Evolutionary conservation across 805 yeast species (phyloP).

Genomic region (Candida coquimbonensis): DNA sequence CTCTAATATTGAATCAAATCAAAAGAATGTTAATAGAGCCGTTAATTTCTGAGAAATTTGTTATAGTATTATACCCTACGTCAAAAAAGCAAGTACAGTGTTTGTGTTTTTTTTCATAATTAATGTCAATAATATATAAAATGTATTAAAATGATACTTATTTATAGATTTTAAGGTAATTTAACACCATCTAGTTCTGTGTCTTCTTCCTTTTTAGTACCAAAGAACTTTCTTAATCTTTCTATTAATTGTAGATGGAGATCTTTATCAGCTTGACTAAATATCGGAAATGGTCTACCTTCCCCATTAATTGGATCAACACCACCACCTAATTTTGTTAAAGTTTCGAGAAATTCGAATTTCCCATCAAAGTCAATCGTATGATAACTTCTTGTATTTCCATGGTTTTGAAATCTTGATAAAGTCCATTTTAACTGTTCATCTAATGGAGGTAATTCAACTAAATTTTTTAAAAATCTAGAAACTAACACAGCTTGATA

Average conservation of each 20-base stretch:
- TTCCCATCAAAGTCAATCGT: conserved; percentile 29
- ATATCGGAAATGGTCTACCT: conserved; percentile 22
- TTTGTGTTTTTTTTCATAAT: too few relatives aligned
- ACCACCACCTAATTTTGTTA: conserved; percentile 25
- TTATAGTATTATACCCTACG: too few relatives aligned
- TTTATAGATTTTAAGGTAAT: background rate
- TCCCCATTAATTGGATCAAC: conserved; percentile 8
- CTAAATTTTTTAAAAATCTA: conserved; percentile 25
- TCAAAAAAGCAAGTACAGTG: background rate
- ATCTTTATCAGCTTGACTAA: conserved; percentile 24
- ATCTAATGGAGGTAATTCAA: conserved; percentile 23
- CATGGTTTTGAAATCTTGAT: conserved; percentile 22
- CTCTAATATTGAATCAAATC: background rate
- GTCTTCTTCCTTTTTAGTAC: background rate
- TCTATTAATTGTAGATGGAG: conserved; percentile 4
- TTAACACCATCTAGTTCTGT: background rate
- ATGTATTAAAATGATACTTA: background rate
- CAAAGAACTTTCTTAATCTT: conserved; percentile 14
- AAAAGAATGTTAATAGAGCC: conserved; percentile 15
- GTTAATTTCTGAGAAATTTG: conserved; percentile 14
- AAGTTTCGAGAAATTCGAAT: conserved; percentile 17
- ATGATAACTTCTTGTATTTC: conserved; percentile 25
- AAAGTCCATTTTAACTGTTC: conserved; percentile 27
- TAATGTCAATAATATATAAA: background rate
- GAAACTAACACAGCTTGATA: conserved; percentile 33